These are phyloP conservation scores for Bipolaris victoriae DNA, from an alignment of 2,329 filamentous ascomycete genomes.

Conservation along the genomic window DNA sequence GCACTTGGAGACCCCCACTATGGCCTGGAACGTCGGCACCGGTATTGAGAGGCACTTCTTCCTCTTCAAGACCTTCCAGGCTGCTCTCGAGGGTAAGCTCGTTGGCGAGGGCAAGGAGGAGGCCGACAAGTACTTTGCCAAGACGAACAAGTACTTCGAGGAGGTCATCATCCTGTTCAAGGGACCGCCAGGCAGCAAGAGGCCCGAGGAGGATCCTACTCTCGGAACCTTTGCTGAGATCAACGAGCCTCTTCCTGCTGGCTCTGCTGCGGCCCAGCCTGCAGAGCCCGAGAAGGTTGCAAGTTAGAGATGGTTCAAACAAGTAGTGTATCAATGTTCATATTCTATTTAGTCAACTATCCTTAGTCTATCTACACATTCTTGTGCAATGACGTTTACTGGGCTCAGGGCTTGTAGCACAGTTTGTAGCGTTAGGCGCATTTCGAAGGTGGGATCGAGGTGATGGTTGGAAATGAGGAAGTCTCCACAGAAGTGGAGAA, in stretches of 20 bases:
- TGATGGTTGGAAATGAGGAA: not conserved
- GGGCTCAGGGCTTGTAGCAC: not conserved
- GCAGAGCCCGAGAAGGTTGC: not conserved
- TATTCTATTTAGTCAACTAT: slow-evolving; percentile 1
- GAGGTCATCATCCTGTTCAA: not conserved
- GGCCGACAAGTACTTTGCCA: not conserved
- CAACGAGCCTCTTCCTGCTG: not conserved
- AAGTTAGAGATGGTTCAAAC: not conserved
- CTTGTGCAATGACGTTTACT: not conserved
- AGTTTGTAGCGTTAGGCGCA: not conserved
- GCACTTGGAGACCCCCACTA: not conserved
- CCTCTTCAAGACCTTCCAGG: not conserved
- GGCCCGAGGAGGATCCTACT: not conserved
- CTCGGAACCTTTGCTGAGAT: not conserved
- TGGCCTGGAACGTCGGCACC: not conserved
- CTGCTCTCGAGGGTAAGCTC: not conserved
- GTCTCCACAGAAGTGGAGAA: not conserved
- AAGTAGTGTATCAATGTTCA: not conserved
- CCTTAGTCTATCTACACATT: not conserved
- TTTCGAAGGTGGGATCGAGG: not conserved
- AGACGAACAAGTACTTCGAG: not conserved
- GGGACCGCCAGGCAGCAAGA: not conserved
- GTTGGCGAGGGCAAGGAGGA: not conserved
- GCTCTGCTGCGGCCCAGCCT: too few species aligned
- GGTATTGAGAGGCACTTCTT: not conserved